Base-by-base conservation (phyloP, 768 basidiomycete species). In the Psilocybe cyanescens region DNA sequence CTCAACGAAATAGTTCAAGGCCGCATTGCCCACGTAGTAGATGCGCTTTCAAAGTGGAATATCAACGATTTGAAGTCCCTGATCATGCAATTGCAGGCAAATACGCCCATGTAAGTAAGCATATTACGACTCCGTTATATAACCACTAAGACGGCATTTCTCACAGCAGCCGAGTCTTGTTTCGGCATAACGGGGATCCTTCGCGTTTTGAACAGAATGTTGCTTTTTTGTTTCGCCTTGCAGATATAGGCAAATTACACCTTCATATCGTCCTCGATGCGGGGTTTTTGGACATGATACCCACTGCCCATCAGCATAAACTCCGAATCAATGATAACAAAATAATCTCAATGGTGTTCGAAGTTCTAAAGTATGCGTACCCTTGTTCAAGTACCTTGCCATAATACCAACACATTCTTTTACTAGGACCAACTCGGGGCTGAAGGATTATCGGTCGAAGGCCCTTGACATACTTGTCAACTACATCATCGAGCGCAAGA, bases 121-220 rank as follows among this genome's bases (percentile, higher is more conserved):
- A 11, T 29, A 29, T 17, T 6, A 17, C 12, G 1, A 30, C 29
- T 14, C 17, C 14, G 16, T 37, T 6, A 33, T 24, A 46, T 29
- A n/a, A 28, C 8, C 19, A 33, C 7, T 7, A 9, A 31, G 17
- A 31, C 11, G 3, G 5, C 28, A 12, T 30, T 46, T 33, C 31
- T 35, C 52, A 6, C 49, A 57, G 60, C 8, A 45, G 29, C 14
- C 48, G 37, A 28, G 60, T 28, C 9, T 35, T 57, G 2, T 31
- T 51, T 44, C 44, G 57, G 33, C 37, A 44, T 16, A 53, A 12
- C 29, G 55, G 60, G 51, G 5, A 30, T 16, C 60, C 49, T 29
- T 62, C 55, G 28, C 49, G 51, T 14, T 57, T 62, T 16, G 60
- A 62, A 19, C 48, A 50, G 19, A 57, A 62, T 35, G 11, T 57